phyloP scores from a whole-genome alignment of 2,329 filamentous ascomycete species.

The Acrocalymma vagum region DNA sequence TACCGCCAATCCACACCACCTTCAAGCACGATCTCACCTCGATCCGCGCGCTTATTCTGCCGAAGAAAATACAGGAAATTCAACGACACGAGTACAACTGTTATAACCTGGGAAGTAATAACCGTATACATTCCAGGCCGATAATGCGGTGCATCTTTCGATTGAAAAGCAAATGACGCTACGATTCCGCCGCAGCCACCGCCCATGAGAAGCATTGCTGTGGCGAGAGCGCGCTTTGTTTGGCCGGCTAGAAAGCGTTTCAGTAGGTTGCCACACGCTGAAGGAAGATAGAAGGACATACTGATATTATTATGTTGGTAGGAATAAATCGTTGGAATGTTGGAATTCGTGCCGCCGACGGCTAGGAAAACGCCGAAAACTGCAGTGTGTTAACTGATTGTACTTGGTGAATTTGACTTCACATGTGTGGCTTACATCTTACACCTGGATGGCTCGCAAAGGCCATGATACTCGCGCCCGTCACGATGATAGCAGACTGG shows the following conservation, averaged over 20 bases:
- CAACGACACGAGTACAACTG: conserved; percentile 10
- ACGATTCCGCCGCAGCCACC: conserved; percentile 18
- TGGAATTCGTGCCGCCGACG: conserved; percentile 14
- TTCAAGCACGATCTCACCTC: conserved; percentile 14
- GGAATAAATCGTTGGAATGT: conserved; percentile 13
- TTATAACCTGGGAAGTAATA: conserved; percentile 16
- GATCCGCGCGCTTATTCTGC: conserved; percentile 16
- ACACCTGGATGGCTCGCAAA: conserved; percentile 13
- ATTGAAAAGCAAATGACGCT: conserved; percentile 17
- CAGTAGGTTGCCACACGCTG: neutral
- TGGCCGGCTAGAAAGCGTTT: conserved; percentile 12
- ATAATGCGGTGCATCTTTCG: conserved; percentile 18
- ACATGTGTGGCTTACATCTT: conserved; percentile 4
- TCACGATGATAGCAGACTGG: conserved; percentile 9
- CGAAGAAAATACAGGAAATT: conserved; percentile 13
- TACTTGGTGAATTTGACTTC: too few relatives aligned
- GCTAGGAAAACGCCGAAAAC: conserved; percentile 14
- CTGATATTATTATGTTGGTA: conserved; percentile 22
- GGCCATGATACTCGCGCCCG: conserved; percentile 14
- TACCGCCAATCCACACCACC: conserved; percentile 14
- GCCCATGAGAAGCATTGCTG: conserved; percentile 20
- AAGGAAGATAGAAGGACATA: conserved; percentile 7
- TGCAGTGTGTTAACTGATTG: too few relatives aligned
- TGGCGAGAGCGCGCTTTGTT: conserved; percentile 18
- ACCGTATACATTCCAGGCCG: conserved; percentile 17